phyloP scores from a whole-genome alignment of 768 basidiomycete species.

The Mycena metata region DNA sequence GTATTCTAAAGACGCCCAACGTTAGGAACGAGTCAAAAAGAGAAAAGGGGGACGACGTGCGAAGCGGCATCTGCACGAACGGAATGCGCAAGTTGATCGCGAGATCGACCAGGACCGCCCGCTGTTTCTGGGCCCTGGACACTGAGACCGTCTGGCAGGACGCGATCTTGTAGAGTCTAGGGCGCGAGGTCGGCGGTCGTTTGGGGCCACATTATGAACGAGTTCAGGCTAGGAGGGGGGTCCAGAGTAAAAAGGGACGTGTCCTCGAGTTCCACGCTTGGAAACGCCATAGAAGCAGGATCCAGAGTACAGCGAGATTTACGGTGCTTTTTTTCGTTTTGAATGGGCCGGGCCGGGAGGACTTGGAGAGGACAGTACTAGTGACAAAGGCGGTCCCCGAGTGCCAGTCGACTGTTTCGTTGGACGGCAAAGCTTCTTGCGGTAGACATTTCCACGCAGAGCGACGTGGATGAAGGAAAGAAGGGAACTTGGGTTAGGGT shows the following conservation, averaged over 20 bases:
- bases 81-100: conserved; percentile 50
- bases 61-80: conserved; percentile 50
- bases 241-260: conserved; percentile 55
- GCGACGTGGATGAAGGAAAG: too few relatives aligned
- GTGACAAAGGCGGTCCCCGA: too few relatives aligned
- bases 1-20: conserved; percentile 49
- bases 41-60: conserved; percentile 44
- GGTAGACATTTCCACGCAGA: too few relatives aligned
- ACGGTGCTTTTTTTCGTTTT: too few relatives aligned
- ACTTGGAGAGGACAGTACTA: too few relatives aligned
- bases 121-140: conserved; percentile 42
- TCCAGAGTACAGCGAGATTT: too few relatives aligned
- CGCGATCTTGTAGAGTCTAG: conserved; percentile 60
- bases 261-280: conserved; percentile 32
- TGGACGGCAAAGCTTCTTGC: too few relatives aligned
- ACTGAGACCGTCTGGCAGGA: conserved; percentile 47
- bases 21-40: too few relatives aligned
- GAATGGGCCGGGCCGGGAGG: too few relatives aligned
- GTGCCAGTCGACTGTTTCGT: too few relatives aligned
- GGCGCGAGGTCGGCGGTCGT: conserved; percentile 56
- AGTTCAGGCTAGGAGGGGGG: conserved; percentile 51
- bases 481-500: too few relatives aligned
- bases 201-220: conserved; percentile 67
- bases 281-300: too few relatives aligned
- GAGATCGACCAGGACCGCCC: conserved; percentile 26